Conservation (phyloP, 148 eudicot genomes). For the Camellia sinensis region DNA sequence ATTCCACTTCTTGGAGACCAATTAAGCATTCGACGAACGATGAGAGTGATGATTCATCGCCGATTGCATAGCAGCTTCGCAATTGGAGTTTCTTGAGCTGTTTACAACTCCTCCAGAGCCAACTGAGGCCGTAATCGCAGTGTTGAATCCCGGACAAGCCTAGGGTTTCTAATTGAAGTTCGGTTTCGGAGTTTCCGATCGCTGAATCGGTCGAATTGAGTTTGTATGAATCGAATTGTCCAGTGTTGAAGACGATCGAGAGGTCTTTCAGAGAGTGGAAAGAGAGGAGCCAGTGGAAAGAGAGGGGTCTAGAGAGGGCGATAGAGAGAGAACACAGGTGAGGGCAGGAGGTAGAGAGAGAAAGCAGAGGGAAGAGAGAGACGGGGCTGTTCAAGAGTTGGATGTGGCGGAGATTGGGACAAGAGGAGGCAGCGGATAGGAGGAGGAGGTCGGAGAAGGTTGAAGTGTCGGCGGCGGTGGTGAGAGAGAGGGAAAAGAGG, state of each 20-base stretch:
- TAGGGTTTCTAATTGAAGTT: slow-evolving; percentile 33
- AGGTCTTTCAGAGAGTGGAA: slow-evolving; percentile 35
- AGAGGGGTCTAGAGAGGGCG: slow-evolving; percentile 42
- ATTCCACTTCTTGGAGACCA: slow-evolving; percentile 45
- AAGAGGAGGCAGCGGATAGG: slow-evolving; percentile 27
- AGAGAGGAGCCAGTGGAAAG: slow-evolving; percentile 33
- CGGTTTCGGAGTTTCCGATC: neutral
- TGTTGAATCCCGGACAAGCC: slow-evolving; percentile 35
- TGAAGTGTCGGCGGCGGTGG: neutral
- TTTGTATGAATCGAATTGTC: neutral
- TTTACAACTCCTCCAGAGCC: slow-evolving; percentile 52
- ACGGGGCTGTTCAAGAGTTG: slow-evolving; percentile 35
- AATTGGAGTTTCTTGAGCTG: slow-evolving; percentile 40
- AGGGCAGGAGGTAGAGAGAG: slow-evolving; percentile 39
- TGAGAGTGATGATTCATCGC: slow-evolving; percentile 34
- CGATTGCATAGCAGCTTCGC: slow-evolving; percentile 51
- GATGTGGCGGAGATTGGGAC: slow-evolving; percentile 36
- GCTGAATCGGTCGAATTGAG: too few species aligned
- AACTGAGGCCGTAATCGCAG: slow-evolving; percentile 39
- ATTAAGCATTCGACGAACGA: slow-evolving; percentile 24
- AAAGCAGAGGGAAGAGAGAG: slow-evolving; percentile 31
- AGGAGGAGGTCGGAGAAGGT: slow-evolving; percentile 27
- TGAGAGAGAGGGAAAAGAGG: too few species aligned
- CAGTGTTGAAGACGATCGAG: slow-evolving; percentile 14
- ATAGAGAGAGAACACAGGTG: slow-evolving; percentile 42